Conservation (phyloP, 805 yeast species). For the Scheffersomyces ergatensis region DNA sequence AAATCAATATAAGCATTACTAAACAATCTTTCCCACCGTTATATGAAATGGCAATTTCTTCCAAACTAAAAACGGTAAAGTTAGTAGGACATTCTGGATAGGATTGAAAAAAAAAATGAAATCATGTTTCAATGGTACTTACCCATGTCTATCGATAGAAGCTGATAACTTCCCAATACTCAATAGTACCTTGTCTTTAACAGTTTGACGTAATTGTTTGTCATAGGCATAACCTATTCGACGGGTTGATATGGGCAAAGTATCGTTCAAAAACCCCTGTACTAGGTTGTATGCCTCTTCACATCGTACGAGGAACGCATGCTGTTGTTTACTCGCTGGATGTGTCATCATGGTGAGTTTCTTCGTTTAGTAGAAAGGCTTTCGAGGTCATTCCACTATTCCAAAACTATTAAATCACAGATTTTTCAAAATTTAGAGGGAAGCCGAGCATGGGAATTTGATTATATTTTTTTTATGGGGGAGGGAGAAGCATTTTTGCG, state of each 20-base stretch:
- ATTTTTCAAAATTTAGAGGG: not conserved
- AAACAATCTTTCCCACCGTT: slow-evolving; percentile 98
- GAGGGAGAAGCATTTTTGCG: too few relatives aligned
- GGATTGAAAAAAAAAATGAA: not conserved
- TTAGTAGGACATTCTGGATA: slow-evolving; percentile 16
- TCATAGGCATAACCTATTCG: slow-evolving; percentile 18
- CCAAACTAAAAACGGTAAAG: slow-evolving; percentile 19
- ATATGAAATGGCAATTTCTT: slow-evolving; percentile 73
- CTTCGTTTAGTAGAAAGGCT: too few relatives aligned
- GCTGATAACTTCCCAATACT: slow-evolving; percentile 25
- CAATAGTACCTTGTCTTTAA: slow-evolving; percentile 24
- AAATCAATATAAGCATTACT: slow-evolving; percentile 74
- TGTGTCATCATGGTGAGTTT: too few relatives aligned
- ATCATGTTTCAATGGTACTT: slow-evolving; percentile 10
- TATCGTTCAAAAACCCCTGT: slow-evolving; percentile 25
- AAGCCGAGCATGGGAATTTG: too few relatives aligned
- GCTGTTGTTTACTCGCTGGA: slow-evolving; percentile 1
- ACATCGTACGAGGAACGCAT: slow-evolving; percentile 19
- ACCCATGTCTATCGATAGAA: slow-evolving; percentile 31
- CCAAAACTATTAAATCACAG: too few relatives aligned
- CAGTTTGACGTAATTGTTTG: slow-evolving; percentile 17
- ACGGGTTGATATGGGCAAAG: slow-evolving; percentile 19
- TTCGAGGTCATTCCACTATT: too few relatives aligned
- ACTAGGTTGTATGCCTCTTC: slow-evolving; percentile 31
- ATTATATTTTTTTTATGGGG: too few relatives aligned